Percentiles rank a stretch among this genome's conserved stretches.
These are phyloP conservation scores for Akanthomyces uredinophilus DNA, from an alignment of 2,329 filamentous ascomycete genomes.

Conservation along the genomic window DNA sequence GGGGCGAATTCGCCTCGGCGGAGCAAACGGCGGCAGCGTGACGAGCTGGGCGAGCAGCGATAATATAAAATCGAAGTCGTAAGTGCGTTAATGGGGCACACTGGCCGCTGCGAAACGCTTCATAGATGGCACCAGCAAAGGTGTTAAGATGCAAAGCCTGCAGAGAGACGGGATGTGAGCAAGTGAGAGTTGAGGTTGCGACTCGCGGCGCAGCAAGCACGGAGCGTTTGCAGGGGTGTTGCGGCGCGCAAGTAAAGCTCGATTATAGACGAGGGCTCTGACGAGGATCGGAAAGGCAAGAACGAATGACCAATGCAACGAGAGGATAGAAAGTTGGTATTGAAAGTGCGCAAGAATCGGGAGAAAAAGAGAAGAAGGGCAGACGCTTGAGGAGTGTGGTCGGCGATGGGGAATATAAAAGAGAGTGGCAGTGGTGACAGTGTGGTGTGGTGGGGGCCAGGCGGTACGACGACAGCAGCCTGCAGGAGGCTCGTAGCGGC, in stretches of 20 bases:
- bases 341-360: neutral
- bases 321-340: neutral
- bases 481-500: neutral
- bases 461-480: neutral
- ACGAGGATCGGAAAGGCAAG: neutral
- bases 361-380: neutral
- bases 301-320: conserved; percentile 6
- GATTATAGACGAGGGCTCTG: neutral
- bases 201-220: neutral
- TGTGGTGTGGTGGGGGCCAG: conserved; percentile 13
- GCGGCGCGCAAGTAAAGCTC: neutral
- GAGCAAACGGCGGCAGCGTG: neutral
- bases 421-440: conserved; percentile 3
- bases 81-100: conserved; percentile 2
- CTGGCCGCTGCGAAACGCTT: conserved; percentile 4
- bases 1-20: neutral
- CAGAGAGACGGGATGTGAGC: neutral
- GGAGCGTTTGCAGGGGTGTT: conserved; percentile 4
- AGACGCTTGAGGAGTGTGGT: conserved; percentile 6
- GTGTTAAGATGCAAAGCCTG: neutral
- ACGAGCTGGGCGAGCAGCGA: neutral
- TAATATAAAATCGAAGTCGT: neutral
- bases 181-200: neutral
- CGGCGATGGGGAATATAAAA: conserved; percentile 13
- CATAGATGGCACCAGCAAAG: conserved; percentile 8